Evolutionary conservation across 139 green algal species (phyloP), one percentile per base, ranked within the genome.

Genomic region (Edaphochlamys debaryana): DNA sequence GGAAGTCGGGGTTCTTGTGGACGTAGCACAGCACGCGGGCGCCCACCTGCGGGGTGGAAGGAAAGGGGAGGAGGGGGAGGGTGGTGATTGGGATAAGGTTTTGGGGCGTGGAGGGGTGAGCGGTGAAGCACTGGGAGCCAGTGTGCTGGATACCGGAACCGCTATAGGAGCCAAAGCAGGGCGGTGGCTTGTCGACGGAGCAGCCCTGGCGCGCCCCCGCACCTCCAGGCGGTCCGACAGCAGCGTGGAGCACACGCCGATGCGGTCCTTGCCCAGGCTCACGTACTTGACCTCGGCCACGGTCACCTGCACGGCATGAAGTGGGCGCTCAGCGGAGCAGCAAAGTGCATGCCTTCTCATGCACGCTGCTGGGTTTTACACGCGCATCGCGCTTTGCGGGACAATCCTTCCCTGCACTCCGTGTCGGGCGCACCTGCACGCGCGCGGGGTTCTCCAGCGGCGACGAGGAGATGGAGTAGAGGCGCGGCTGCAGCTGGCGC

Each of bases 401-500:
- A 92, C 84, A 42, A 85, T 13, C n/a, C n/a, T n/a, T n/a, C n/a
- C n/a, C n/a, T n/a, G n/a, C n/a, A n/a, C n/a, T n/a, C n/a, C n/a
- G n/a, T n/a, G n/a, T n/a, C n/a, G 45, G 13, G 45, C 45, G 45
- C 45, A 54, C 82, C 78, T 91, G 87, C 40, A 93, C 79, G 4
- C 58, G 70, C 9, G 30, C 9, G 0, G 54, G 20, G 56, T 45
- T 60, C 64, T 90, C 88, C 34, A 86, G 60, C 9, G 84, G 86
- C 8, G 89, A 94, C 7, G 86, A 94, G 11, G 91, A 96, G 75
- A 98, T 98, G 67, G 89, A 95, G 89, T 98, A 98, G 32, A 98
- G 92, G 20, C 95, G 91, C 0, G 95, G 95, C 88, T 94, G 91
- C 82, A 98, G 92, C 67, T 90, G 93, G 36, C 95, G 87, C 87